A percentile compares a stretch with the other conserved stretches of the same genome.
These are phyloP conservation scores for Saccharomyces hybrid DNA, from an alignment of 1,139 yeast genomes.

Conservation along the genomic window DNA sequence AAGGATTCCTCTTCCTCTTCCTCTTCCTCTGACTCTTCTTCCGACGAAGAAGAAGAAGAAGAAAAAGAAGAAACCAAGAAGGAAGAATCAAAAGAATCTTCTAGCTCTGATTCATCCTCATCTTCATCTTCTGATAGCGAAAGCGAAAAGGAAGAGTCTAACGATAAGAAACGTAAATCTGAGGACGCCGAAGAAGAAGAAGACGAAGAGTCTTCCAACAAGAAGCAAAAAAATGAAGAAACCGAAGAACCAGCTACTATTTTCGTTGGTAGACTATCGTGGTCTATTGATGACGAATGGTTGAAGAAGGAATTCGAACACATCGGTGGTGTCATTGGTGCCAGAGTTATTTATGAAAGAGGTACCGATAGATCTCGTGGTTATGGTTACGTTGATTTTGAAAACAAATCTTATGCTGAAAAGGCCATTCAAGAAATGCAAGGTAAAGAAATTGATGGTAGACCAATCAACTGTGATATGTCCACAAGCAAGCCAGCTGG, in stretches of 20 bases:
- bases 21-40: slow-evolving; percentile 7
- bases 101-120: slow-evolving; percentile 31
- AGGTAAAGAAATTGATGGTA: slow-evolving; percentile 93
- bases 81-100: slow-evolving; percentile 13
- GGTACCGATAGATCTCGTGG: slow-evolving; percentile 93
- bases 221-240: slow-evolving; percentile 39
- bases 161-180: slow-evolving; percentile 39
- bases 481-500: slow-evolving; percentile 74
- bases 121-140: slow-evolving; percentile 22
- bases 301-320: slow-evolving; percentile 78
- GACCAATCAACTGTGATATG: slow-evolving; percentile 90
- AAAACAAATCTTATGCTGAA: slow-evolving; percentile 66
- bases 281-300: slow-evolving; percentile 81
- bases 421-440: slow-evolving; percentile 82
- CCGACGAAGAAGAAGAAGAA: slow-evolving; percentile 1
- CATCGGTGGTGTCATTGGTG: slow-evolving; percentile 72
- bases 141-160: slow-evolving; percentile 20
- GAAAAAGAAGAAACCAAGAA: slow-evolving; percentile 7
- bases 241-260: slow-evolving; percentile 67
- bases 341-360: slow-evolving; percentile 92
- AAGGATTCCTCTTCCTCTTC: slow-evolving; percentile 6
- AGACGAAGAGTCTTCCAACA: slow-evolving; percentile 29
- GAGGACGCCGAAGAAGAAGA: slow-evolving; percentile 36
- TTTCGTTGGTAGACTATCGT: slow-evolving; percentile 94
- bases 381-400: slow-evolving; percentile 96